Evolutionary conservation across 345 rosid species (phyloP), one percentile per base, ranked within the genome.

Genomic region (Hirschfeldia incana): DNA sequence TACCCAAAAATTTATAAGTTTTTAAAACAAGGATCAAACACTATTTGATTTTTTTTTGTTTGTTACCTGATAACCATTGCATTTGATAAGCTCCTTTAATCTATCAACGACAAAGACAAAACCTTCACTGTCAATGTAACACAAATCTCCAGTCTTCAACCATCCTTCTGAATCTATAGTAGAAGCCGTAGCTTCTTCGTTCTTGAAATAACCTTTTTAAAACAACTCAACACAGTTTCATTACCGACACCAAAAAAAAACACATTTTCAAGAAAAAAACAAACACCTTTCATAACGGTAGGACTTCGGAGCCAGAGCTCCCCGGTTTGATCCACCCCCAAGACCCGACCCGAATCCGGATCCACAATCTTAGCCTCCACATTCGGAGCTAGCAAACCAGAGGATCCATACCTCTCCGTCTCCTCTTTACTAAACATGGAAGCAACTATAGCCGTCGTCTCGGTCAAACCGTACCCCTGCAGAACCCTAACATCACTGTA

Each of bases 111-210:
- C 83, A 37, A 89, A 91, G 49, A 95, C 84, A 86, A 87, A 95
- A 5, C 98, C 98, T 39, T 90, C 92, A 8, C 85, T 89, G 49
- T 93, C 97, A 46, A 91, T 86, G 81, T 89, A 93, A 84, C 97
- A 93, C 44, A 95, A 83, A 81, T 91, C 97, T 42, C 98, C 98
- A 6, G 98, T 95, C 76, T 87, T 92, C 42, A 95, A 78, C 98
- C 99, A 95, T 76, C 98, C 96, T 27, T 88, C 92, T 0, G 91
- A 86, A 82, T 87, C 92, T 58, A 93, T 76, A 16, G 92, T 87
- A 3, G 90, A 81, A 0, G 88, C 67, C 39, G 98, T 93, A 3
- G 97, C 96, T 75, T 93, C 96, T 15, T 78, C 73, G 44, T 95
- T 93, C 68, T 85, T 78, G 42, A 89, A 93, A 76, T 95, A 91